Evolutionary conservation across 345 rosid genomes (phyloP).

Genomic region (Citrus maxima): DNA sequence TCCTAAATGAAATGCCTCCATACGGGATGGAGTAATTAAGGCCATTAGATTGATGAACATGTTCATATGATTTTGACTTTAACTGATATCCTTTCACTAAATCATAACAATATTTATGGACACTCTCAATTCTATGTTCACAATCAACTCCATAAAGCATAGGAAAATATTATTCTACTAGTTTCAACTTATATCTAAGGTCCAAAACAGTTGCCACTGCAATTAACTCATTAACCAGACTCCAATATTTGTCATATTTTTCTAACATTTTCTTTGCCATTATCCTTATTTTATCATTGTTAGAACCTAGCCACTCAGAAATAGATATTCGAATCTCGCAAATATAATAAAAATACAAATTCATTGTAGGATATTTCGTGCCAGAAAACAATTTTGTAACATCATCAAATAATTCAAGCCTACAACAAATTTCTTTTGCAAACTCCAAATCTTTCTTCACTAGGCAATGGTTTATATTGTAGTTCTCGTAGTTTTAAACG

Average conservation of each 20-base stretch:
- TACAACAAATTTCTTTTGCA: neutral
- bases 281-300: neutral
- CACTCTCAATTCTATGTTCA: neutral
- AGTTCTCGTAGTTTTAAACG: neutral
- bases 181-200: neutral
- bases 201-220: neutral
- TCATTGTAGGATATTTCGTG: too few relatives aligned
- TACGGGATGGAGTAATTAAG: neutral
- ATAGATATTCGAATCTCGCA: neutral
- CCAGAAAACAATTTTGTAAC: neutral
- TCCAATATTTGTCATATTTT: neutral
- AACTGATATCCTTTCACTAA: neutral
- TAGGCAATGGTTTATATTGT: neutral
- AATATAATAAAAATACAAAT: too few relatives aligned
- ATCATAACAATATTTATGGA: neutral
- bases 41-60: neutral
- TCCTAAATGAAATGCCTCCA: too few relatives aligned
- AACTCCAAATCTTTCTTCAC: neutral
- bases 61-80: neutral
- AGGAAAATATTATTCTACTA: neutral
- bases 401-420: neutral
- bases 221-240: neutral
- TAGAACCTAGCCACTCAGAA: neutral
- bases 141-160: neutral
- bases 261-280: too few relatives aligned